Percentiles rank a stretch among this genome's conserved stretches.
Evolutionary conservation across 805 yeast species (phyloP).

Genomic region (Starmerella sp.): DNA sequence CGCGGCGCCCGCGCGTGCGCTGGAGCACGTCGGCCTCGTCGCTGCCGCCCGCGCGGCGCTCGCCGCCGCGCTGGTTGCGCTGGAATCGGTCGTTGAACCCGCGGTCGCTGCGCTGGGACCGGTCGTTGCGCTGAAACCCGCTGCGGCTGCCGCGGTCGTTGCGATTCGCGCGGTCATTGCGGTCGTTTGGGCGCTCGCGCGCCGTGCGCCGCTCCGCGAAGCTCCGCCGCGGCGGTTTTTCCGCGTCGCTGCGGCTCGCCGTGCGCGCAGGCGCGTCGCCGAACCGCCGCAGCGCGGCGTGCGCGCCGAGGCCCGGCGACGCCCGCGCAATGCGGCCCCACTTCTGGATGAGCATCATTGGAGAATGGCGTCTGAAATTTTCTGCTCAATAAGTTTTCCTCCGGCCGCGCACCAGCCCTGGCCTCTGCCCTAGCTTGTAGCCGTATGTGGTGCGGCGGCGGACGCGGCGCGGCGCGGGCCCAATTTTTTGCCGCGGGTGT

Average conservation of each 20-base stretch:
- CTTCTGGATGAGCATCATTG: neutral
- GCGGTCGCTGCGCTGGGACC: neutral
- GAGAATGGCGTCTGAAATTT: neutral
- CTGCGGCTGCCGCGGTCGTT: neutral
- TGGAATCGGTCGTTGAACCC: neutral
- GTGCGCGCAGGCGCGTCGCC: too few relatives aligned
- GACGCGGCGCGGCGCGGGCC: too few relatives aligned
- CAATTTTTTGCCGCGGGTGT: too few relatives aligned
- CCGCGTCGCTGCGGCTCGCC: too few relatives aligned
- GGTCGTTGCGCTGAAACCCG: neutral
- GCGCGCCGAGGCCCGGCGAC: neutral
- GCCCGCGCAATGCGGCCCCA: neutral
- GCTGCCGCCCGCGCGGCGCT: neutral
- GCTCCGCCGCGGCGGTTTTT: neutral
- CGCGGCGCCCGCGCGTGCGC: slow-evolving; percentile 13
- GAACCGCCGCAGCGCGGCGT: too few relatives aligned
- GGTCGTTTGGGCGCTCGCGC: neutral
- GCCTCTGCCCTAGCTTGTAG: neutral
- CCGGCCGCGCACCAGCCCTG: neutral
- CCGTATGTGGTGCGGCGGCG: neutral
- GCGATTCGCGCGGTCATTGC: neutral
- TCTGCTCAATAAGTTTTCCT: neutral
- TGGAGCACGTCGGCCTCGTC: slow-evolving; percentile 12
- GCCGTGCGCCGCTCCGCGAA: neutral
- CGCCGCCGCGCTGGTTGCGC: neutral